Percentiles rank a stretch among this genome's conserved stretches.
These are phyloP conservation scores for Vitis cinerea DNA, from an alignment of 164 flowering plant genomes.

Conservation along the genomic window DNA sequence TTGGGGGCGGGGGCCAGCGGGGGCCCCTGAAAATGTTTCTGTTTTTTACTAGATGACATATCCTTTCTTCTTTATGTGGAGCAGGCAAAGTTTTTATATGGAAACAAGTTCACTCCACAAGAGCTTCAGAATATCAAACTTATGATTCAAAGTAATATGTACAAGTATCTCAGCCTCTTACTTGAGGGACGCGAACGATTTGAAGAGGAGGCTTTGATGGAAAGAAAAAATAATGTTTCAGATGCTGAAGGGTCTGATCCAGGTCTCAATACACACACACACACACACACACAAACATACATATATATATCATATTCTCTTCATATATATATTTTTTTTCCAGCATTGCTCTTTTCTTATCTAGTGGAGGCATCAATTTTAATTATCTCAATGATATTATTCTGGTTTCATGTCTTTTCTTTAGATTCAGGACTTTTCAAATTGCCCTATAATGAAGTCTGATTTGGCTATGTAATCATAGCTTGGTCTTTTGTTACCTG, in stretches of 20 bases:
- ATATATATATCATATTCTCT: too few species aligned
- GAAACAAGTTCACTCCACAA: constrained; percentile 63
- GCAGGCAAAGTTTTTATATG: constrained; percentile 91
- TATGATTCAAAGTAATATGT: constrained; percentile 97
- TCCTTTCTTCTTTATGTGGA: constrained; percentile 3
- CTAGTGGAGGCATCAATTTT: not conserved
- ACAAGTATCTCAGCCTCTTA: constrained; percentile 87
- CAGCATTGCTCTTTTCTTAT: not conserved
- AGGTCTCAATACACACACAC: constrained; percentile 17
- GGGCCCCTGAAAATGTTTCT: too few species aligned
- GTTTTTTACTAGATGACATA: not conserved
- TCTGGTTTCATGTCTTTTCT: not conserved
- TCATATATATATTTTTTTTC: not conserved
- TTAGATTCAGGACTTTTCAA: not conserved
- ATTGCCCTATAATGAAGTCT: too few species aligned
- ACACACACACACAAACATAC: too few species aligned
- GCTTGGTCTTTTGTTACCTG: not conserved
- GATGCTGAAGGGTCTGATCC: constrained; percentile 24
- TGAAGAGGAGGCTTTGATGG: constrained; percentile 75
- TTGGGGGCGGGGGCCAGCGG: too few species aligned
- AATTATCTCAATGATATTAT: not conserved
- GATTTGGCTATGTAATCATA: not conserved
- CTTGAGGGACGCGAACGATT: constrained; percentile 95
- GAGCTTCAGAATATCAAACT: constrained; percentile 82
- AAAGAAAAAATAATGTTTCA: constrained; percentile 3